phyloP scores from a whole-genome alignment of 208 protist species.

The Leishmania aethiopica region DNA sequence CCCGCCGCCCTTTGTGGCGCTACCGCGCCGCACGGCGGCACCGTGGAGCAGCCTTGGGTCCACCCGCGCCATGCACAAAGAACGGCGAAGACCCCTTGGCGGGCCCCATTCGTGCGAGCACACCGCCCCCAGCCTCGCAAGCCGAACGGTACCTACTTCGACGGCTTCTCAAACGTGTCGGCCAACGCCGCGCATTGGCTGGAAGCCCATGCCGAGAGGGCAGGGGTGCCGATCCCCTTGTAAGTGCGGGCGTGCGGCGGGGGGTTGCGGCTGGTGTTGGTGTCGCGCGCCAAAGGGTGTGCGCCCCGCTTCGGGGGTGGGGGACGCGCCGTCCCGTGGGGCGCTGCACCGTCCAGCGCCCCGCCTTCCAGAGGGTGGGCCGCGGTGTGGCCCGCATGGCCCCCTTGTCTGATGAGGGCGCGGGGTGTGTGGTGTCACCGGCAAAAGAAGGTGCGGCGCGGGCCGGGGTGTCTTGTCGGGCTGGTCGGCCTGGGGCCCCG shows the following conservation, averaged over 20 bases:
- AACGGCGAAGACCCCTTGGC: not conserved
- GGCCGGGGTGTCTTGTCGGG: not conserved
- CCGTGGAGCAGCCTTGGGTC: not conserved
- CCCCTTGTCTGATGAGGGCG: not conserved
- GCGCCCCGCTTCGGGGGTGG: too few species aligned
- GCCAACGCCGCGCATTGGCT: not conserved
- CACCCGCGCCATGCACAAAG: not conserved
- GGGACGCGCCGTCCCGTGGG: not conserved
- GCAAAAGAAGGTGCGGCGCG: not conserved
- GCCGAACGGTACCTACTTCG: not conserved
- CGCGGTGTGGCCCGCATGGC: not conserved
- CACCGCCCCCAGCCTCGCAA: not conserved
- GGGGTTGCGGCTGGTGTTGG: not conserved
- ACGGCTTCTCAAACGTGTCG: not conserved
- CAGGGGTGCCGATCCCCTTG: not conserved
- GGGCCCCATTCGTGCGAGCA: not conserved
- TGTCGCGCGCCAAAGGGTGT: not conserved
- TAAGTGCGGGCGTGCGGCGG: not conserved
- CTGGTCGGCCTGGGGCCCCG: not conserved
- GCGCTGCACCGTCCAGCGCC: not conserved
- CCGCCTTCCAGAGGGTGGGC: not conserved
- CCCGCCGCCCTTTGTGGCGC: not conserved
- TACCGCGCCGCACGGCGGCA: not conserved
- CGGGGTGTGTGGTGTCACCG: not conserved
- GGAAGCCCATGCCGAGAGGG: not conserved